Evolutionary conservation across 1,284 basidiomycete species (phyloP).

Genomic region (Ganoderma multipileum): DNA sequence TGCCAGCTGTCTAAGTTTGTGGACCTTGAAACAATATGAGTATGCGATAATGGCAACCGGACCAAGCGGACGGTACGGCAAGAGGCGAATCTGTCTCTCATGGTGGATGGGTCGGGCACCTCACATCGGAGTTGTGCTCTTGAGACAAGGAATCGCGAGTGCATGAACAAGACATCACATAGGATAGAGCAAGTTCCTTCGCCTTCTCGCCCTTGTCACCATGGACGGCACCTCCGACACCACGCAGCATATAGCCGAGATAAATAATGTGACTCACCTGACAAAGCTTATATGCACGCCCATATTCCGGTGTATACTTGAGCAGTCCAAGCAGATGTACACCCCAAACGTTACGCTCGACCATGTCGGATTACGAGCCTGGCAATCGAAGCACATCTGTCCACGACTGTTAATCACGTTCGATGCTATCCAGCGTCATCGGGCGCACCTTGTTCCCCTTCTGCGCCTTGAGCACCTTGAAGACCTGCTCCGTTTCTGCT

Average conservation of each 20-base stretch:
- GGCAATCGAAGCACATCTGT: conserved; percentile 96
- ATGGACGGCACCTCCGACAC: neutral
- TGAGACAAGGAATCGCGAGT: too few relatives aligned
- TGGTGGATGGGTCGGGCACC: too few relatives aligned
- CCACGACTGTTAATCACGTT: conserved; percentile 29
- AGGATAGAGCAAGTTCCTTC: too few relatives aligned
- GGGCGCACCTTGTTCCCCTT: conserved; percentile 85
- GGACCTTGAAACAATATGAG: conserved; percentile 60
- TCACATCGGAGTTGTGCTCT: too few relatives aligned
- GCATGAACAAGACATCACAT: too few relatives aligned
- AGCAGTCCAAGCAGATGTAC: conserved; percentile 98
- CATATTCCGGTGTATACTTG: conserved; percentile 94
- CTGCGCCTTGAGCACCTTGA: conserved; percentile 79
- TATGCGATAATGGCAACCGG: too few relatives aligned
- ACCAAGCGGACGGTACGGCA: too few relatives aligned
- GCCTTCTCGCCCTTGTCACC: too few relatives aligned
- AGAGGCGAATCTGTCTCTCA: too few relatives aligned
- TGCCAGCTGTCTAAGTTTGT: conserved; percentile 98
- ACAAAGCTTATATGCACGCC: conserved; percentile 99
- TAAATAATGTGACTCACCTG: conserved; percentile 72
- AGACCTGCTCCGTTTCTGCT: conserved; percentile 80
- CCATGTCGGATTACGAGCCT: conserved; percentile 98
- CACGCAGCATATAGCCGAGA: neutral
- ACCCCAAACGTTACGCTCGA: conserved; percentile 96
- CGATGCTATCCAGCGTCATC: neutral